A percentile compares a stretch with the other conserved stretches of the same genome.
These are phyloP conservation scores for Ligustrum vulgare DNA, from an alignment of 257 asterid species.

Conservation along the genomic window DNA sequence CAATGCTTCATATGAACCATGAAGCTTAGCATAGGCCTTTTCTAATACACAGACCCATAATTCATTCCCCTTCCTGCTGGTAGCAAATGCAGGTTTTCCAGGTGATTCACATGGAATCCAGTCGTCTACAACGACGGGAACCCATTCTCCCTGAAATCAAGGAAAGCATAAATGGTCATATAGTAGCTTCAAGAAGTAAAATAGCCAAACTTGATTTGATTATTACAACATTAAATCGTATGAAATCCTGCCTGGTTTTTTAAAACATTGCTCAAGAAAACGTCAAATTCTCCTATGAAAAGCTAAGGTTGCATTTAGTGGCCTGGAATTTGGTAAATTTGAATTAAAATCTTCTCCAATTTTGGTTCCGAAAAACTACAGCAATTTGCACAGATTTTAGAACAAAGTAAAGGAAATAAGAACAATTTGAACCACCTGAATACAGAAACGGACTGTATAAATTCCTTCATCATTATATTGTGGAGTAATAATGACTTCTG, in stretches of 20 bases:
- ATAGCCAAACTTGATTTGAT: not conserved
- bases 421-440: constrained; percentile 57
- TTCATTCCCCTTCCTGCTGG: constrained; percentile 89
- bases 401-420: not conserved
- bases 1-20: constrained; percentile 95
- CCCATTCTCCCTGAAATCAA: constrained; percentile 91
- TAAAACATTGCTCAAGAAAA: not conserved
- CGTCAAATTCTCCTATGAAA: not conserved
- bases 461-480: constrained; percentile 92
- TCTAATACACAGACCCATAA: constrained; percentile 91
- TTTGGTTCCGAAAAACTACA: not conserved
- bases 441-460: constrained; percentile 96
- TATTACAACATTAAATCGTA: not conserved
- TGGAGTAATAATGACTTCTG: constrained; percentile 95
- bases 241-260: not conserved
- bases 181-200: constrained; percentile 1
- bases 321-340: not conserved
- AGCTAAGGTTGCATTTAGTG: not conserved
- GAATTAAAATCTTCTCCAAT: not conserved
- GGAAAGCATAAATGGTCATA: not conserved
- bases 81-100: constrained; percentile 98
- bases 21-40: constrained; percentile 98
- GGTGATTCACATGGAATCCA: constrained; percentile 99
- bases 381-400: not conserved
- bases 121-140: constrained; percentile 96